Base-by-base conservation (phyloP, 1,139 yeast species). In the Sugiyamaella neomexicana region DNA sequence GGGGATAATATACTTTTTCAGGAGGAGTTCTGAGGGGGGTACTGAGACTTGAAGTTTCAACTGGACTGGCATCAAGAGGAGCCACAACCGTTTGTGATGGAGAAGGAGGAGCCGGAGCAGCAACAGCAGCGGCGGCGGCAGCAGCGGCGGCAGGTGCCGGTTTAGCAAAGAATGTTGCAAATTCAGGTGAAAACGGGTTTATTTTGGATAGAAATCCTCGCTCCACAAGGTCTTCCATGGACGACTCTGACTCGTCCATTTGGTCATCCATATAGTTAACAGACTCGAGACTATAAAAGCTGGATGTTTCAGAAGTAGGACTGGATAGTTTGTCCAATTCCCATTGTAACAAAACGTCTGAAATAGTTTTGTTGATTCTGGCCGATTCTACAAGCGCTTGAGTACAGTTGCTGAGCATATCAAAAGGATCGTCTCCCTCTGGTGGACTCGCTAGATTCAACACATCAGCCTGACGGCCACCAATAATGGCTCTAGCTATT, bases 161-260 rank as follows among this genome's bases (percentile, higher is more conserved):
- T 3, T 36, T 34, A 17, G 49, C 36, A 17, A 36, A 45, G 20
- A 45, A 45, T 16, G 25, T 45, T 5, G 41, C 49, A 23, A 45
- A 45, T 16, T 45, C 42, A 12, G 40, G 23, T n/a, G 49, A 45
- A 16, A 45, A 45, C 10, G 51, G 51, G 17, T 47, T 47, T 13
- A 47, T 31, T 38, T 39, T 47, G 5, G 51, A 20, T 4, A 47
- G 32, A 12, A 47, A 32, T 13, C 51, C 51, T 25, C 51, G 39
- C 13, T 41, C 40, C 5, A 23, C 32, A 39, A 47, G 49, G 6
- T 17, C 13, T 4, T 12, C 27, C 12, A 20, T 20, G 25, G 25
- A 20, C 5, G 25, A 20, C 25, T 3, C 3, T 5, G 25, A 20
- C 25, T 31, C 25, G 10, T 31, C 15, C 7, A 20, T 12, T 29